A percentile compares a stretch with the other conserved stretches of the same genome.
phyloP scores from a whole-genome alignment of 345 rosid species.

The Eucalyptus caleyi region DNA sequence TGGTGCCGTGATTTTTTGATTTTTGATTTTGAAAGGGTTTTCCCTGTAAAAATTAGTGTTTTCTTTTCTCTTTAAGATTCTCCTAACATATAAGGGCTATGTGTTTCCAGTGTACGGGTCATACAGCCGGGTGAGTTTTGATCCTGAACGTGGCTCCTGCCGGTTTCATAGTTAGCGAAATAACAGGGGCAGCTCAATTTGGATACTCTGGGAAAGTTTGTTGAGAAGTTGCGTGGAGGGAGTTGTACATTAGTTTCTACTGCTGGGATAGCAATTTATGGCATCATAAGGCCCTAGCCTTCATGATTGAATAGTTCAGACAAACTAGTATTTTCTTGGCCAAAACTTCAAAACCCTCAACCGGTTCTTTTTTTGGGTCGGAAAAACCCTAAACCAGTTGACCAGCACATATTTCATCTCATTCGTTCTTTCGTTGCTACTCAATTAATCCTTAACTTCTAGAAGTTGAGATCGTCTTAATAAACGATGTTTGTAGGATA shows the following conservation, averaged over 20 bases:
- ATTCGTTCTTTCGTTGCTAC: not conserved
- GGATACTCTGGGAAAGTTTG: not conserved
- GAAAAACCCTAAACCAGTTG: not conserved
- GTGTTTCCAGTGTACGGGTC: not conserved
- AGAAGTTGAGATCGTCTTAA: not conserved
- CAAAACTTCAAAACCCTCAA: not conserved
- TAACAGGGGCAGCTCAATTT: not conserved
- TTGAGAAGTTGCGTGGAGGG: not conserved
- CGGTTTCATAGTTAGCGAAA: not conserved
- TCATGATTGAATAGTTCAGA: not conserved
- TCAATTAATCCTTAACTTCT: not conserved
- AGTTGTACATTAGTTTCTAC: not conserved
- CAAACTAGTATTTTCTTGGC: not conserved
- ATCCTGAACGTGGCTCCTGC: not conserved
- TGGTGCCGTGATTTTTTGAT: rapidly evolving
- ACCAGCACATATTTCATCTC: not conserved
- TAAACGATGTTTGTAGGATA: constrained; percentile 20
- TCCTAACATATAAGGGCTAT: not conserved
- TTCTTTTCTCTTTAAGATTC: not conserved
- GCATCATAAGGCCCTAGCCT: not conserved
- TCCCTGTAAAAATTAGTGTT: not conserved
- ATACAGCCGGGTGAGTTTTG: not conserved
- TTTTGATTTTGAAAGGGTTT: not conserved
- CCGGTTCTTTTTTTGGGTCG: not conserved
- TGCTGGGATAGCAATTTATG: not conserved